Percentiles rank a stretch among this genome's conserved stretches.
These are phyloP conservation scores for Calycina herbarum DNA, from an alignment of 2,329 filamentous ascomycete species.

Conservation along the genomic window DNA sequence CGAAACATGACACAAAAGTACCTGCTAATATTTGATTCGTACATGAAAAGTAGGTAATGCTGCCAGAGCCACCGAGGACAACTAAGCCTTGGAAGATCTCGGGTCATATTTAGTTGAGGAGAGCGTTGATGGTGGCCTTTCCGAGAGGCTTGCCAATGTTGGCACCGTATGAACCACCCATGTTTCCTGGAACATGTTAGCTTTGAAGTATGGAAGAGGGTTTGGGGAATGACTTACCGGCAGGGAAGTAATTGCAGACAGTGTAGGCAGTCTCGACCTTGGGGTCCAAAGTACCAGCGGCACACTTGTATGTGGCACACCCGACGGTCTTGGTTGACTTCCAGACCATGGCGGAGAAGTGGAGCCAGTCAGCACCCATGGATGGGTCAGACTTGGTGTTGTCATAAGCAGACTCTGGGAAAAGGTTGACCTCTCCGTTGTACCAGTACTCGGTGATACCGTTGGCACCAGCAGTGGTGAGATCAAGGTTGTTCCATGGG, in stretches of 20 bases:
- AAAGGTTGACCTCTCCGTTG: constrained; percentile 68
- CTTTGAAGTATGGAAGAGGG: background rate
- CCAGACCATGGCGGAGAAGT: constrained; percentile 78
- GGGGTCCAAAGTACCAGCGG: constrained; percentile 42
- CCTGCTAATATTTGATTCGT: constrained; percentile 22
- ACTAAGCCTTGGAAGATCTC: constrained; percentile 9
- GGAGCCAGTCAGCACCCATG: constrained; percentile 45
- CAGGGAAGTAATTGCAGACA: constrained; percentile 84
- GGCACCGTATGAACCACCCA: constrained; percentile 50
- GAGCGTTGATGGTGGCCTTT: constrained; percentile 38
- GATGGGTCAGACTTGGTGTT: constrained; percentile 63
- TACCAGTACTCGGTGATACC: constrained; percentile 86
- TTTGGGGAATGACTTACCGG: constrained; percentile 55
- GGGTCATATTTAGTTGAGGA: constrained; percentile 19
- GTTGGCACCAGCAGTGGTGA: constrained; percentile 57
- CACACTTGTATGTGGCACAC: constrained; percentile 60
- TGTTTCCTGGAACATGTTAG: constrained; percentile 51
- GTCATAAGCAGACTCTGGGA: constrained; percentile 40
- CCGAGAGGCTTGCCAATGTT: constrained; percentile 50
- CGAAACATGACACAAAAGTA: constrained; percentile 13
- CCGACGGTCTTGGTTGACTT: constrained; percentile 60
- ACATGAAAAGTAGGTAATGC: constrained; percentile 28
- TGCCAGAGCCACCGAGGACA: constrained; percentile 25
- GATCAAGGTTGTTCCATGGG: constrained; percentile 41
- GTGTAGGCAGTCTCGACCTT: constrained; percentile 47